A percentile compares a stretch with the other conserved stretches of the same genome.
These are phyloP conservation scores for Fusarium sp. DNA, from an alignment of 2,329 filamentous ascomycete genomes.

Conservation along the genomic window DNA sequence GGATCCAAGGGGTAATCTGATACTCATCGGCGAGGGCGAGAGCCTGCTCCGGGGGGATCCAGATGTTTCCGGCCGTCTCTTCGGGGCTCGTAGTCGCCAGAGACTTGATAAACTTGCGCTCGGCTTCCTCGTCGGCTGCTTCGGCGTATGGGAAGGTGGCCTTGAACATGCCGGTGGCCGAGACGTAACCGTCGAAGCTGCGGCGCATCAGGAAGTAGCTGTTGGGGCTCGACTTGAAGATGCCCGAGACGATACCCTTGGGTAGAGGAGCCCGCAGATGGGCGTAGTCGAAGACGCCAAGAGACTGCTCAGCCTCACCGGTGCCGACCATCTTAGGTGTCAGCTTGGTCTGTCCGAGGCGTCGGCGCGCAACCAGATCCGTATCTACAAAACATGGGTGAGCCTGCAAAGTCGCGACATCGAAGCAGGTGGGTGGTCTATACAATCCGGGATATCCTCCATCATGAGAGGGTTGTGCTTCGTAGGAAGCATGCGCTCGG, in stretches of 20 bases:
- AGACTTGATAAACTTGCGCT: slow-evolving; percentile 87
- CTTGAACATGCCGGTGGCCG: slow-evolving; percentile 93
- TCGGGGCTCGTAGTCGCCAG: slow-evolving; percentile 85
- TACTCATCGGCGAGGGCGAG: slow-evolving; percentile 89
- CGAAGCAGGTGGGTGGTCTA: slow-evolving; percentile 14
- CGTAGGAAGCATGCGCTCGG: slow-evolving; percentile 65
- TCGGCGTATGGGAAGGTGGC: slow-evolving; percentile 86
- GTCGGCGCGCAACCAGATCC: slow-evolving; percentile 84
- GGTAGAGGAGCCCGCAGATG: slow-evolving; percentile 93
- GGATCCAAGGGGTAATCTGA: slow-evolving; percentile 86
- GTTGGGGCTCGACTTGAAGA: slow-evolving; percentile 89
- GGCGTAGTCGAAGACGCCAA: slow-evolving; percentile 94
- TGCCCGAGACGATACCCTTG: slow-evolving; percentile 90
- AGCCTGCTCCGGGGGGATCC: slow-evolving; percentile 88
- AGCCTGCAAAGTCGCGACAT: slow-evolving; percentile 38
- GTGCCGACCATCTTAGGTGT: slow-evolving; percentile 82
- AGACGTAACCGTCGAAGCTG: slow-evolving; percentile 86
- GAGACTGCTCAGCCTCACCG: slow-evolving; percentile 78
- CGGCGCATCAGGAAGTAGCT: slow-evolving; percentile 98
- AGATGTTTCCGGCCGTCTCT: slow-evolving; percentile 96
- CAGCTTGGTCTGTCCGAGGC: slow-evolving; percentile 92
- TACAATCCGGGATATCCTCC: slow-evolving; percentile 74
- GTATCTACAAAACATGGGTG: slow-evolving; percentile 63
- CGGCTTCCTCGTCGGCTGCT: slow-evolving; percentile 76
- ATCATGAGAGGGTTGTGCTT: slow-evolving; percentile 75